These are phyloP conservation scores for Silene conica DNA, from an alignment of 148 eudicot species.

Conservation along the genomic window DNA sequence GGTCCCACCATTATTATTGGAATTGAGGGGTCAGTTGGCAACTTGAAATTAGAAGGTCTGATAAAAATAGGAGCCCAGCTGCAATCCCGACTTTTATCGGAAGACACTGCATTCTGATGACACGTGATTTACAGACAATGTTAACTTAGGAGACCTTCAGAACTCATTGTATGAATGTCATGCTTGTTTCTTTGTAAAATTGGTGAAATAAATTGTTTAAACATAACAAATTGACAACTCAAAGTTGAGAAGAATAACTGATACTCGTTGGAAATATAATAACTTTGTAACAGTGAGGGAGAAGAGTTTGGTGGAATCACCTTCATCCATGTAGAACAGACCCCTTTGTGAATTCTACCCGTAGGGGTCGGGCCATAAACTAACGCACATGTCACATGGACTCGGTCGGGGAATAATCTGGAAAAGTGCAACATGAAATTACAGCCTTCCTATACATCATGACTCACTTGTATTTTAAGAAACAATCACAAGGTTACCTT, in stretches of 20 bases:
- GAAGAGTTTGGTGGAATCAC: constrained; percentile 26
- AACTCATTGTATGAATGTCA: background rate
- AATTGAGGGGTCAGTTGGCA: constrained; percentile 57
- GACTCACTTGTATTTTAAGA: background rate
- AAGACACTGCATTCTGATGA: constrained; percentile 76
- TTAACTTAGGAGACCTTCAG: constrained; percentile 4
- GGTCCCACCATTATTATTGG: constrained; percentile 92
- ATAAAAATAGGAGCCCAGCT: constrained; percentile 78
- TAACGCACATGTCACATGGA: constrained; percentile 78
- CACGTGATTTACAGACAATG: background rate
- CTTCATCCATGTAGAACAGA: constrained; percentile 98
- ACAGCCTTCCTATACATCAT: constrained; percentile 9
- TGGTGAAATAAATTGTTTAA: no score
- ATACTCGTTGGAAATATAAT: background rate
- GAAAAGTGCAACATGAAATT: constrained; percentile 7
- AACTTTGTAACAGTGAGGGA: background rate
- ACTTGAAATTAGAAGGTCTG: constrained; percentile 79
- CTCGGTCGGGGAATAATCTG: constrained; percentile 57
- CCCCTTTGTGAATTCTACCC: constrained; percentile 76
- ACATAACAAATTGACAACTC: background rate
- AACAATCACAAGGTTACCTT: constrained; percentile 32
- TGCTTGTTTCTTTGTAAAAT: no score
- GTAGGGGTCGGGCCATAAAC: constrained; percentile 77
- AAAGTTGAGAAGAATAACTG: background rate
- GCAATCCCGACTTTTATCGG: constrained; percentile 48